Base-by-base conservation (phyloP, 176 grass and related monocot genomes). In the Ananas comosus region DNA sequence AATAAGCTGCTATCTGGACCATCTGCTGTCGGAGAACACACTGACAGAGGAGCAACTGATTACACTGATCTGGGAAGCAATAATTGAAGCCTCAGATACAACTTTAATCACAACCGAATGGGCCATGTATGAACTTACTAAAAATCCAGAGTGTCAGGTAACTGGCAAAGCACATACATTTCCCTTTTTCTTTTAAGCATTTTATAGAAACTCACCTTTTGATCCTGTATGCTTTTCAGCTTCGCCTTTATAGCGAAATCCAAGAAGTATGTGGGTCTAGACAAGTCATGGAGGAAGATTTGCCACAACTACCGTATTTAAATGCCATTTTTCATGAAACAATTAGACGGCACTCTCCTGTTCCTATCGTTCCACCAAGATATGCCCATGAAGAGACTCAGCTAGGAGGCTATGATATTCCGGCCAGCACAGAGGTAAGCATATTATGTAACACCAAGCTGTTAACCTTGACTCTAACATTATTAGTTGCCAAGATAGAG, bases 81-180 rank as follows among this genome's bases (percentile, higher is more conserved):
- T 97, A 79, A 83, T 97, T 24, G 93, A 90, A 53, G 64, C 84
- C 19, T 88, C 93, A 16, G 93, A 97, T 72, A 92, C 89, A 58
- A 92, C 86, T 66, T 28, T 85, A 49, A 82, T 92, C 52, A 77
- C 78, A 2, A 83, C 93, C 1, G 93, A 97, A 73, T 97, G 93
- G 93, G 84, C 84, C 11, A 92, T 97, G 86, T 97, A 80, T 80
- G 76, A 97, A 74, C 74, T 97, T 50, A 76, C 86, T 4, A 92
- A 90, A 70, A 65, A 88, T 74, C 82, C 86, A 78, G 70, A 80
- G 54, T 76, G 54, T 65, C 93, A 97, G 86, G 93, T 63, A 51
- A 19, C 27, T 12, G 0, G 10, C 29, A 13, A 12, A 58, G 48
- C 49, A n/a, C 17, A 51, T 27, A 10, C 68, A 27, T 4, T 14